A percentile compares a stretch with the other conserved stretches of the same genome.
phyloP scores from a whole-genome alignment of 148 eudicot genomes.

The Pouteria glomerata region DNA sequence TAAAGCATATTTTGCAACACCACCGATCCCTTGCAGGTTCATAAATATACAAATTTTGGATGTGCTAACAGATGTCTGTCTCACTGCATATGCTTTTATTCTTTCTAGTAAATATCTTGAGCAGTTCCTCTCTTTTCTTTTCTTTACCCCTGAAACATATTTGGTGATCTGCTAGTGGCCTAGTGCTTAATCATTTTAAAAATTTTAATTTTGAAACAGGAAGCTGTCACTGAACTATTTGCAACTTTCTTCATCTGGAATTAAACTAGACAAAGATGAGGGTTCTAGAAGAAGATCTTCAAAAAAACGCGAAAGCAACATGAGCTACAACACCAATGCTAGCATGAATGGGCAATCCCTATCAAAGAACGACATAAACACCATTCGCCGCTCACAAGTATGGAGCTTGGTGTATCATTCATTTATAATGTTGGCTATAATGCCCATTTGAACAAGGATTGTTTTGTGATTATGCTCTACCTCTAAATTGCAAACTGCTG shows the following conservation, averaged over 20 bases:
- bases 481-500: not conserved
- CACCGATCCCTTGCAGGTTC: no score
- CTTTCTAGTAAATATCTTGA: not conserved
- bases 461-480: not conserved
- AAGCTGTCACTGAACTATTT: slow-evolving; percentile 65
- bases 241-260: slow-evolving; percentile 52
- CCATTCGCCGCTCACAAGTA: slow-evolving; percentile 86
- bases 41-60: no score
- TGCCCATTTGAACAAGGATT: not conserved
- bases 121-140: not conserved
- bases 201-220: slow-evolving; percentile 42
- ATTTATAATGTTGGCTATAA: slow-evolving; percentile 8
- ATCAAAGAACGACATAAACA: slow-evolving; percentile 75
- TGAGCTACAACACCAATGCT: slow-evolving; percentile 32
- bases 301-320: slow-evolving; percentile 49
- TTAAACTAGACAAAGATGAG: slow-evolving; percentile 48
- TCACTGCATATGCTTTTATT: no score
- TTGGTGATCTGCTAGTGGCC: not conserved
- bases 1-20: no score
- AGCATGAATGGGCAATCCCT: slow-evolving; percentile 30
- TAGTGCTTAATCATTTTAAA: slow-evolving; percentile 10
- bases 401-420: slow-evolving; percentile 18
- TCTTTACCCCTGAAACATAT: not conserved
- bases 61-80: no score
- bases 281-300: slow-evolving; percentile 59